Conservation (phyloP, 2,329 filamentous ascomycete genomes). For the Zasmidium citrigriseum region DNA sequence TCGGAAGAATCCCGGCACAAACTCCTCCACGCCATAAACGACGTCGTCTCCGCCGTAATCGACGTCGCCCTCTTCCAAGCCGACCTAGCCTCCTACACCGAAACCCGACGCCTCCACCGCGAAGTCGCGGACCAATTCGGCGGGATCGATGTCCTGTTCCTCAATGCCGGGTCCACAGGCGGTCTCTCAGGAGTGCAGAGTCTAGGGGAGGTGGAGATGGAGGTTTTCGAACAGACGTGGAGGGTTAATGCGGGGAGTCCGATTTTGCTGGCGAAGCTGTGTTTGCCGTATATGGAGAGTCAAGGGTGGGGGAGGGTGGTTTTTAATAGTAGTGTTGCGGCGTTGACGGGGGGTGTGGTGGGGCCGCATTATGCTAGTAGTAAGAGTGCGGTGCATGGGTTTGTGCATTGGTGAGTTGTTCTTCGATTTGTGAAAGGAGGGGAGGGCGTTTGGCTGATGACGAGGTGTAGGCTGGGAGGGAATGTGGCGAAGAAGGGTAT, state of each 20-base stretch:
- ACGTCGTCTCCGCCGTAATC: constrained; percentile 40
- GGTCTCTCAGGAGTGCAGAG: constrained; percentile 28
- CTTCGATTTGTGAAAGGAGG: not conserved
- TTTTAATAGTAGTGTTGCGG: constrained; percentile 42
- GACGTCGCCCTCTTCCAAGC: constrained; percentile 36
- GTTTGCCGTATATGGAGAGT: constrained; percentile 39
- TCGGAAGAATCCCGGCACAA: constrained; percentile 34
- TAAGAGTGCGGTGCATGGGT: constrained; percentile 49
- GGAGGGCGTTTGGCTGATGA: not conserved
- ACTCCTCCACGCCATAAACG: constrained; percentile 31
- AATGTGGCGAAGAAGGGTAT: constrained; percentile 47
- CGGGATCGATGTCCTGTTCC: constrained; percentile 43
- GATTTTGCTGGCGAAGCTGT: constrained; percentile 42
- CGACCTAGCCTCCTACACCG: constrained; percentile 22
- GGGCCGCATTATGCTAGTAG: constrained; percentile 43
- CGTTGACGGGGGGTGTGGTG: constrained; percentile 42
- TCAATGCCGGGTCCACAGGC: constrained; percentile 38
- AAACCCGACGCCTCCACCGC: constrained; percentile 37
- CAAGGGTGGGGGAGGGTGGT: constrained; percentile 40
- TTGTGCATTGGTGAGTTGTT: constrained; percentile 44
- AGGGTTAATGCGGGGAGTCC: constrained; percentile 40
- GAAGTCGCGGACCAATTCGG: constrained; percentile 37
- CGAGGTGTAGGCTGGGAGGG: constrained; percentile 33
- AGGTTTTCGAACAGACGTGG: constrained; percentile 41
- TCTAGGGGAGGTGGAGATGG: constrained; percentile 37